Base-by-base conservation (phyloP, 2,329 filamentous ascomycete species). In the Xylaria sp. region DNA sequence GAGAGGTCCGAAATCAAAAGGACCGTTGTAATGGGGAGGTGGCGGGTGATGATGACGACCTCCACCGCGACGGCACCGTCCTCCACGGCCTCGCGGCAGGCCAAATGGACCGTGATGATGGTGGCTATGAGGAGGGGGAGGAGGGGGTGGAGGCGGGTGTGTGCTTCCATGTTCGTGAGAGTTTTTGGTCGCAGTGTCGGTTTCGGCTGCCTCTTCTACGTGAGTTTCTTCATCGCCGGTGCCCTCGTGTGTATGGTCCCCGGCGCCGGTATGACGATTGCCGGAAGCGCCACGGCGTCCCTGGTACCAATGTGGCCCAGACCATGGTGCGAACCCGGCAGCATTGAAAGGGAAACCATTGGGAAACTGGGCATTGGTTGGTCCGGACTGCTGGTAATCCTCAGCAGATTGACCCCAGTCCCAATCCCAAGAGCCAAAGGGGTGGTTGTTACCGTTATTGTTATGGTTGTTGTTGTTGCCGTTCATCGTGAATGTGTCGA, bases 1-100 rank as follows among this genome's bases (percentile, higher is more conserved):
- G 70, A 83, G 69, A 38, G 75, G 76, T 27, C 76, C 69, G 57
- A 84, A 77, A 71, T 83, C 81, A 70, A 81, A 80, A 2, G 74
- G 70, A 3, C 71, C 71, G 27, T 58, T 60, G 53, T 72, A 74
- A 9, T 68, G 31, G 2, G 75, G 67, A 69, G 76, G 63, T 22
- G 72, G 53, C 22, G 65, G 65, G 38, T 45, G 68, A 27, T 70
- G 45, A 31, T 33, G 62, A 9, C 66, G 63, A n/a, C n/a, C n/a
- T 31, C 71, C 69, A 7, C 75, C 66, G 25, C 70, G 71, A 50
- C 69, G 69, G 11, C 59, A 60, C 38, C 73, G 67, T 49, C 72
- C 66, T 11, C 71, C 69, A 36, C 69, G 65, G 49, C 73, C 66
- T 22, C 68, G 61, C 11, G 61, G 55, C 39, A 63, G 57, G 17